These are phyloP conservation scores for Trametes sanguinea DNA, from an alignment of 768 basidiomycete species.

Conservation along the genomic window DNA sequence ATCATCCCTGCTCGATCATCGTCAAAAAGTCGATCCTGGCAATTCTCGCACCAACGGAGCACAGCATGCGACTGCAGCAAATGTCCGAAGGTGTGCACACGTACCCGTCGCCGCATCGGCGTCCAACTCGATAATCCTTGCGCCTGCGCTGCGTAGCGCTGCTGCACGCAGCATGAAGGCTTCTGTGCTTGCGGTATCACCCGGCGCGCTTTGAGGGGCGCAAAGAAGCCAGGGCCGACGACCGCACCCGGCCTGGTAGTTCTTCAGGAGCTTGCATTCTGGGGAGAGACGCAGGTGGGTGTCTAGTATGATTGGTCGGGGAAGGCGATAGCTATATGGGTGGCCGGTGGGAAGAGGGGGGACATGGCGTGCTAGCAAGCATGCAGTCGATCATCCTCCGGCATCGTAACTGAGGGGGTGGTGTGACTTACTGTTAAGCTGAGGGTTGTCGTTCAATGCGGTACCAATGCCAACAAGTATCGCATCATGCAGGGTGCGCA, in stretches of 20 bases:
- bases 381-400: background rate
- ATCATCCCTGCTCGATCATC: constrained; percentile 37
- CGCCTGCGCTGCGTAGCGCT: constrained; percentile 66
- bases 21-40: background rate
- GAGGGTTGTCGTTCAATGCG: constrained; percentile 88
- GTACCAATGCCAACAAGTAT: constrained; percentile 93
- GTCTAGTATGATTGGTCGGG: constrained; percentile 86
- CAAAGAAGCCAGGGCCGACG: constrained; percentile 76
- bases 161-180: constrained; percentile 39
- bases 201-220: constrained; percentile 28
- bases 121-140: constrained; percentile 56
- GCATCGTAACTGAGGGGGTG: constrained; percentile 6
- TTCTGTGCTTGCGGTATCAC: constrained; percentile 24
- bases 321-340: constrained; percentile 43
- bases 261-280: constrained; percentile 69
- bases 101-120: constrained; percentile 20
- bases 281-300: constrained; percentile 64
- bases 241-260: constrained; percentile 59
- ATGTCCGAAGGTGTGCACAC: constrained; percentile 9
- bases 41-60: constrained; percentile 3
- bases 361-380: constrained; percentile 53
- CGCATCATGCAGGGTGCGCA: constrained; percentile 90
- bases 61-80: background rate
- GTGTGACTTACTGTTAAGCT: constrained; percentile 75
- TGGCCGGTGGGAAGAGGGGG: constrained; percentile 39